phyloP scores from a whole-genome alignment of 2,329 filamentous ascomycete genomes.

The Alternaria brassicae region DNA sequence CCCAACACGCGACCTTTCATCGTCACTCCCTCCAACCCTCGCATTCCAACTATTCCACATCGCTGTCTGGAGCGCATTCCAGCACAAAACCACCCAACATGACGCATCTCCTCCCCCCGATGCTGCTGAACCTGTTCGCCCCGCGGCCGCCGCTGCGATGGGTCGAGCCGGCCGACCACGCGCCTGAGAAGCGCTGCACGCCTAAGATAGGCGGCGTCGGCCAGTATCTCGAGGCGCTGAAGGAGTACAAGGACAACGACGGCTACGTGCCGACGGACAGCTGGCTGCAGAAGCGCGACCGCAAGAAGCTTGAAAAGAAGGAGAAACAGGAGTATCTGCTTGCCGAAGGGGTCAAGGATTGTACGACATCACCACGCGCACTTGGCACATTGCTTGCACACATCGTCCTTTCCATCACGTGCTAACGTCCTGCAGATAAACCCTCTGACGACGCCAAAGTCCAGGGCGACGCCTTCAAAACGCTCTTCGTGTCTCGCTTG shows the following conservation, averaged over 20 bases:
- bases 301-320: conserved; percentile 81
- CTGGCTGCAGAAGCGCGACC: conserved; percentile 87
- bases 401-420: not conserved
- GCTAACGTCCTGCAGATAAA: conserved; percentile 65
- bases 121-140: conserved; percentile 92
- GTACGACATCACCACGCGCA: conserved; percentile 55
- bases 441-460: conserved; percentile 86
- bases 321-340: conserved; percentile 68
- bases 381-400: not conserved
- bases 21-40: conserved; percentile 27
- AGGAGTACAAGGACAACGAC: conserved; percentile 79
- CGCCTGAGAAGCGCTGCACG: conserved; percentile 82
- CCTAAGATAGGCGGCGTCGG: conserved; percentile 75
- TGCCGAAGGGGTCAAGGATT: conserved; percentile 69
- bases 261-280: conserved; percentile 85
- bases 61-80: conserved; percentile 47
- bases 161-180: conserved; percentile 81
- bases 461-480: conserved; percentile 92
- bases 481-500: conserved; percentile 87
- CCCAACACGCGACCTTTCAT: conserved; percentile 20
- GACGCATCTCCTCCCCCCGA: conserved; percentile 96
- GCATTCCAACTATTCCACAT: conserved; percentile 40
- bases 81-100: conserved; percentile 59
- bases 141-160: conserved; percentile 91
- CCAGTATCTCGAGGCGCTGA: conserved; percentile 74